A percentile compares a stretch with the other conserved stretches of the same genome.
Conservation (phyloP, 306 rosid species). For the Nissolia schottii region DNA sequence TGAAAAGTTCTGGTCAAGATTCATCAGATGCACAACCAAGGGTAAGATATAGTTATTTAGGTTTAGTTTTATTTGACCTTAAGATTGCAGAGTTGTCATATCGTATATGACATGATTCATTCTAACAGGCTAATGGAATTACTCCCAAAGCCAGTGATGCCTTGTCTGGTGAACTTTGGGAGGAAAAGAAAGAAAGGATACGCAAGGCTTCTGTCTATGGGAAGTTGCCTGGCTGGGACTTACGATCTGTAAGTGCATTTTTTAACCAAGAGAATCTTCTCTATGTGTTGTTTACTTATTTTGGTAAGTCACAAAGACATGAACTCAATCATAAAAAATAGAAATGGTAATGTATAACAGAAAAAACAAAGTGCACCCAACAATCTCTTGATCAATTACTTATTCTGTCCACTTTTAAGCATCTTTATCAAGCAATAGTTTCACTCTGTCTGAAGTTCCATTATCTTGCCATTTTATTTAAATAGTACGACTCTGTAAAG, state of each 20-base stretch:
- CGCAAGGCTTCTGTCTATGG: constrained; percentile 72
- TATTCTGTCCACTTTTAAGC: no score
- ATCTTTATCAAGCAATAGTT: background rate
- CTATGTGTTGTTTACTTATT: background rate
- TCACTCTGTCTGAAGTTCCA: background rate
- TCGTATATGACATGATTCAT: constrained; percentile 16
- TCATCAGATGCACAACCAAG: constrained; percentile 74
- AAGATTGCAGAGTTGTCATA: constrained; percentile 4
- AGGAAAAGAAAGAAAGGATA: constrained; percentile 84
- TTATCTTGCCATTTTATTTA: background rate
- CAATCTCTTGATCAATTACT: constrained; percentile 9
- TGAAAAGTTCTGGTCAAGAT: constrained; percentile 98
- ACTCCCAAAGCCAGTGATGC: constrained; percentile 92
- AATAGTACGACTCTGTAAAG: background rate
- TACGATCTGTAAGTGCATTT: constrained; percentile 75
- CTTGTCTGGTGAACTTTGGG: constrained; percentile 98
- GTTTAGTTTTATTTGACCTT: constrained; percentile 4
- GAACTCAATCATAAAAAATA: background rate
- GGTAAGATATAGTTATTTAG: constrained; percentile 37
- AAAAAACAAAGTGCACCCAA: background rate
- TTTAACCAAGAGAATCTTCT: background rate
- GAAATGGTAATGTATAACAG: background rate
- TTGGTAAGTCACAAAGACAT: constrained; percentile 9
- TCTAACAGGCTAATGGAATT: constrained; percentile 69
- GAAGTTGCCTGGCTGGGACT: constrained; percentile 82